Base-by-base conservation (phyloP, 1,284 basidiomycete species). In the Singerocomus rubriflavus region DNA sequence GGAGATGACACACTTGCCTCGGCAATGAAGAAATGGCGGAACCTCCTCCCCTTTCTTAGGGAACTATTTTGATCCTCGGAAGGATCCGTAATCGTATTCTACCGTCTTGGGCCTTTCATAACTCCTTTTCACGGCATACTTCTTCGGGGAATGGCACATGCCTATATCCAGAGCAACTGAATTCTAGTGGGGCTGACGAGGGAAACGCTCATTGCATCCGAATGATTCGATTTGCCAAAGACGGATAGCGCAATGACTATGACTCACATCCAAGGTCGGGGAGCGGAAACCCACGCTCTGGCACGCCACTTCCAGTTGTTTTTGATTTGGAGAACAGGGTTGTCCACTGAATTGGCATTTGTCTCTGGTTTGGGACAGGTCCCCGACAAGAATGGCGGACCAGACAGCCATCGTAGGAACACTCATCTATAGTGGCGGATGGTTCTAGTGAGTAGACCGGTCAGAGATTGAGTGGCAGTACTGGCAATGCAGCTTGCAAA, bases 21-120 rank as follows among this genome's bases (percentile, higher is more conserved):
- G 36, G 27, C 21, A 27, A 38, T 6, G 11, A 30, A n/a, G 31
- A 25, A 33, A 27, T 26, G 31, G 25, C 14, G 31, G 33, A 39
- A 34, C 29, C 4, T n/a, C n/a, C n/a, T n/a, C n/a, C n/a, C n/a
- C n/a, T n/a, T n/a, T 33, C 35, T 33, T 36, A 39, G 35, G 34
- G 43, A 54, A 29, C 27, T 9, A 34, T 39, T 26, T 45, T 54
- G 11, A 38, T 37, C 36, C 30, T 36, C 40, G n/a, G 37, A 34
- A 38, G 16, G 29, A 31, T 5, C 27, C 33, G 6, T 33, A 26
- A 51, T 26, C 21, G 3, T 42, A 4, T 6, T 40, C 48, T 35
- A 21, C 21, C 26, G 4, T 33, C 32, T 33, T n/a, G 32, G 9
- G 14, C 32, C n/a, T 27, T 36, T 37, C 21, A 26, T 10, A 13